Base-by-base conservation (phyloP, 1,284 basidiomycete species). In the Caloboletus inedulis region DNA sequence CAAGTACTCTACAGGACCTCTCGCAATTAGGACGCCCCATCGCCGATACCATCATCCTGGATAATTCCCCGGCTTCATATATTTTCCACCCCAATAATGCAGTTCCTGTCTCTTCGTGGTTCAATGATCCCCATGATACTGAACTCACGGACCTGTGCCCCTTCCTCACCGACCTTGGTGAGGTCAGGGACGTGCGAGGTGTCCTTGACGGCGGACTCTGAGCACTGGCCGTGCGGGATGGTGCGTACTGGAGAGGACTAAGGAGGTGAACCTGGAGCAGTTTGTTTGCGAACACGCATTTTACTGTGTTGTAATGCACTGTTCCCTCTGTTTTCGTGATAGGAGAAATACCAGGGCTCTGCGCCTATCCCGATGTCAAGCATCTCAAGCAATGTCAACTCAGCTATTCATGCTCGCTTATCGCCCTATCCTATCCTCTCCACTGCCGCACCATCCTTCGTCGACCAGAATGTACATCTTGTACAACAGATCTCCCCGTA, bases 21-120 rank as follows among this genome's bases (percentile, higher is more conserved):
- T 98, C 94, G 39, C 97, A 98, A 73, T 79, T 99, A 37, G 96
- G 96, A 34, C 84, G 96, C 27, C 90, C 91, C 7, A 93, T 98
- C 60, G 81, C 82, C 36, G 93, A 96, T 65, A 92, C 90, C 56
- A 98, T 99, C 66, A 99, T 99, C 73, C 84, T 99, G 60, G 96
- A 99, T 77, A 99, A 99, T 73, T 98, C 94, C 36, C 96, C 96
- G 12, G 96, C 97, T 13, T 97, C 93, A 8, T 99, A 99, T 73
- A 96, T 99, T 62, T 99, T 99, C 81, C 96, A 99, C 68, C 94
- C 95, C 16, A 97, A 97, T 74, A 99, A 98, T 67, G 97, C 97
- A 39, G 96, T 98, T 7, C 96, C 96, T 9, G 94, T 99, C 51
- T 98, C 95, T 45, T 96, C 93, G 53, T 99, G 96, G 97, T 99